Evolutionary conservation across 2,329 filamentous ascomycete genomes (phyloP).

Genomic region (Lasiodiplodia theobromae): DNA sequence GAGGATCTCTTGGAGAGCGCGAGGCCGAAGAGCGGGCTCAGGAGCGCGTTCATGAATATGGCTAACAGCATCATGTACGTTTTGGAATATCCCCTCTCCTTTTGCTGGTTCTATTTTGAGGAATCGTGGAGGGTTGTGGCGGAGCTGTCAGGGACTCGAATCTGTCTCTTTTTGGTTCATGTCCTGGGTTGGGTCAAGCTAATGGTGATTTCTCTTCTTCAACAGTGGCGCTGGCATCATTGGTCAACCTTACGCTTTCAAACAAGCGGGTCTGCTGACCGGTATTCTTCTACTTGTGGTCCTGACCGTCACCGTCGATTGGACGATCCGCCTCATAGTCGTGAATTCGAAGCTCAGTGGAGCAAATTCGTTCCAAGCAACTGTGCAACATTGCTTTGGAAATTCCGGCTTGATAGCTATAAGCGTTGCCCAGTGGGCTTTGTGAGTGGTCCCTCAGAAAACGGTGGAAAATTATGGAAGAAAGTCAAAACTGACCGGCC

Average conservation of each 20-base stretch:
- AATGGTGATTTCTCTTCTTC: background rate
- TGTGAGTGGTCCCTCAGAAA: slow-evolving; percentile 55
- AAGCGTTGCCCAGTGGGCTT: slow-evolving; percentile 91
- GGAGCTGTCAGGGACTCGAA: background rate
- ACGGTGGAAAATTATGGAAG: background rate
- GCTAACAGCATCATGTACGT: slow-evolving; percentile 90
- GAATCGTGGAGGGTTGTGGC: background rate
- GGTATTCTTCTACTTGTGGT: slow-evolving; percentile 79
- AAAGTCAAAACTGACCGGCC: background rate
- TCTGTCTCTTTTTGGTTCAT: background rate
- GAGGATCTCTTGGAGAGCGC: slow-evolving; percentile 67
- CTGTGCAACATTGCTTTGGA: slow-evolving; percentile 95
- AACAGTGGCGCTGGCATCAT: slow-evolving; percentile 69
- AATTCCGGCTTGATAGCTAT: slow-evolving; percentile 88
- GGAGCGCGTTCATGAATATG: slow-evolving; percentile 99
- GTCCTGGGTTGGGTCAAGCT: background rate
- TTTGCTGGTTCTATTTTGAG: background rate
- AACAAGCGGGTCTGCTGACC: slow-evolving; percentile 84
- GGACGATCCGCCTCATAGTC: slow-evolving; percentile 97
- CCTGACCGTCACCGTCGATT: slow-evolving; percentile 88
- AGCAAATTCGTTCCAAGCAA: slow-evolving; percentile 92
- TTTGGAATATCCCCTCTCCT: background rate
- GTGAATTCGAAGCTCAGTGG: slow-evolving; percentile 97
- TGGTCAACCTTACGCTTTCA: slow-evolving; percentile 92
- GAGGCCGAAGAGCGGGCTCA: slow-evolving; percentile 83